Conservation (phyloP, 225 moss, liverwort and hornwort genomes). For the Lunularia cruciata region DNA sequence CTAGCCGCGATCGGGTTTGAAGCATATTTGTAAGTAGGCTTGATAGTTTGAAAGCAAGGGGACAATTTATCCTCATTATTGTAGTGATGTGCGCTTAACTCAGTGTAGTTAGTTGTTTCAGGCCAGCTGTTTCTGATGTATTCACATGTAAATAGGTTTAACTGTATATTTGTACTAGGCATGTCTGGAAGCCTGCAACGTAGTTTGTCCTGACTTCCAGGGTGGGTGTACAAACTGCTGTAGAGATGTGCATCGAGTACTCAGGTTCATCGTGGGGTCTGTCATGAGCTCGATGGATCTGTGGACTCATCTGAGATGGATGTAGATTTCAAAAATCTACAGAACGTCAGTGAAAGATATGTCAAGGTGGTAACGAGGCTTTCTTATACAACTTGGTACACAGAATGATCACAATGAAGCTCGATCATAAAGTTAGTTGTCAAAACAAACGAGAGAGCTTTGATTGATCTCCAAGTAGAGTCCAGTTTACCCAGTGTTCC, state of each 20-base stretch:
- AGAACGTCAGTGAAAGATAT: neutral
- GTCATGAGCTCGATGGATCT: neutral
- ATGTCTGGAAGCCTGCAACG: slow-evolving; percentile 16
- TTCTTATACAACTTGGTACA: neutral
- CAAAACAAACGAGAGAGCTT: neutral
- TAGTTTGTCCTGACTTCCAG: slow-evolving; percentile 17
- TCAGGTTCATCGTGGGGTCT: neutral
- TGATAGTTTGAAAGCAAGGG: slow-evolving; percentile 11
- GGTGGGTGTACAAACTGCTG: slow-evolving; percentile 21
- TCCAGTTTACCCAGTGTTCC: neutral
- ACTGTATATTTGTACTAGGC: slow-evolving; percentile 32
- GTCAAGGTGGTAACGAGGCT: neutral
- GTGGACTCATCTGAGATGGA: neutral
- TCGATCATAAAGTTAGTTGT: neutral
- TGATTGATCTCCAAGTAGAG: neutral
- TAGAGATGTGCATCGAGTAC: slow-evolving; percentile 10
- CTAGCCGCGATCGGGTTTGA: neutral
- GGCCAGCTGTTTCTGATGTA: slow-evolving; percentile 2
- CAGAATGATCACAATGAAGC: neutral
- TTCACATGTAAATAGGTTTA: slow-evolving; percentile 18
- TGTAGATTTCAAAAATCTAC: slow-evolving; percentile 9
- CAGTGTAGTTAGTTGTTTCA: slow-evolving; percentile 1
- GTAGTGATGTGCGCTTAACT: slow-evolving; percentile 6
- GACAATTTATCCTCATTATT: neutral
- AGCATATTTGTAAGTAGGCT: slow-evolving; percentile 22